Evolutionary conservation across 106 monocot genomes (phyloP), one percentile per base, ranked within the genome.

Genomic region (Alisma plantagoaquatica): DNA sequence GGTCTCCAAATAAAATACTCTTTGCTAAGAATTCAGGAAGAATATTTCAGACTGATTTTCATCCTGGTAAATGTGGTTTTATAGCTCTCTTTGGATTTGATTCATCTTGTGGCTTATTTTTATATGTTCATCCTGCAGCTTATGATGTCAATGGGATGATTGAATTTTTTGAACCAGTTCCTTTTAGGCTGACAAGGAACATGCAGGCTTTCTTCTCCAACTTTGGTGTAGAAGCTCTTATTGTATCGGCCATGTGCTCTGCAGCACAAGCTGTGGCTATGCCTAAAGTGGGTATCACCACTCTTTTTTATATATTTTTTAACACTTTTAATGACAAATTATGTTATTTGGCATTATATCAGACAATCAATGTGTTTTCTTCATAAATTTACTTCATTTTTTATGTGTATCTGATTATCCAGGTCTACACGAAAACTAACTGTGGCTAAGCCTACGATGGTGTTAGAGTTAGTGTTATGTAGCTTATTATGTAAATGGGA

Each of bases 1-100:
- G 98, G 33, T 81, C 98, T 4, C 98, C 98, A 3, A 98, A 85
- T 67, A 98, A 98, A 50, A 86, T 79, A 51, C 59, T 98, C 26
- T 98, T 98, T 73, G 89, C 98, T 2, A 98, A 98, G 65, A 98
- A 90, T 61, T 90, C 89, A 33, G 98, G 98, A 15, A 98, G 90
- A 63, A 90, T 98, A 38, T 98, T 98, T 49, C 98, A 98, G 61
- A 79, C 78, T 28, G 98, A 98, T 70, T 98, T 98, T 53, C 98
- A 98, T 65, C 98, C 98, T 60, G 89, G 98, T 98, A 63, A 22
- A 8, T 27, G 1, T 23, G 25, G 28, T 11, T 64, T 51, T 24
- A 38, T 7, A 6, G 35, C 6, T 38, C 9, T 38, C 35, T 38
- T 7, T 7, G 35, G 6, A 38, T 38, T 14, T 38, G 35, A 38